phyloP scores from a whole-genome alignment of 495 filamentous ascomycete genomes.

The Penicillium waksmanii region DNA sequence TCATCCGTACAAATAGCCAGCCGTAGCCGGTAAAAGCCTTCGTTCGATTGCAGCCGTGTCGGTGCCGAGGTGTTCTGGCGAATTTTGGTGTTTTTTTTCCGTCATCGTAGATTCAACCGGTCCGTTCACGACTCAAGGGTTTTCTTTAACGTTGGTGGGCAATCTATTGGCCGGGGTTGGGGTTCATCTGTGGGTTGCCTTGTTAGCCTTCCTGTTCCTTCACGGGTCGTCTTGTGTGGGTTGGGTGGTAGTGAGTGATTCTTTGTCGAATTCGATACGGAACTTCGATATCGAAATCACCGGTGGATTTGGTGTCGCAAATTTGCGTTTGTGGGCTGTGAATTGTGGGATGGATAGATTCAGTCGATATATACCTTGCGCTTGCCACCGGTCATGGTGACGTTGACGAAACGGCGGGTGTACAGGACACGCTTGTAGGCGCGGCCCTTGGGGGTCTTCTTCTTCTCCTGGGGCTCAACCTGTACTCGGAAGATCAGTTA shows the following conservation, averaged over 20 bases:
- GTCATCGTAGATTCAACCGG: constrained; percentile 32
- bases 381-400: constrained; percentile 99
- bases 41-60: constrained; percentile 33
- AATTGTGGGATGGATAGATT: constrained; percentile 14
- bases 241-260: constrained; percentile 5
- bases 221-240: constrained; percentile 4
- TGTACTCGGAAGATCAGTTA: constrained; percentile 33
- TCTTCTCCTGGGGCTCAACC: constrained; percentile 51
- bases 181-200: constrained; percentile 39
- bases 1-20: constrained; percentile 43
- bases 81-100: constrained; percentile 24
- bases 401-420: constrained; percentile 99
- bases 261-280: not conserved
- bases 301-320: not conserved
- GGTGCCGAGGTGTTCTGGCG: constrained; percentile 25
- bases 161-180: constrained; percentile 43
- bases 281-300: too few relatives aligned
- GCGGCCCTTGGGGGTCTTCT: constrained; percentile 85
- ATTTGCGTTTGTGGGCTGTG: constrained; percentile 11
- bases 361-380: constrained; percentile 73
- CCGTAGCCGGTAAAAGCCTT: constrained; percentile 32
- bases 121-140: constrained; percentile 29
- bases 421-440: constrained; percentile 98
- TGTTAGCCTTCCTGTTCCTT: constrained; percentile 28
- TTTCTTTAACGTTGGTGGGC: constrained; percentile 30